Evolutionary conservation across 345 rosid species (phyloP).

Genomic region (Gossypium bickii): DNA sequence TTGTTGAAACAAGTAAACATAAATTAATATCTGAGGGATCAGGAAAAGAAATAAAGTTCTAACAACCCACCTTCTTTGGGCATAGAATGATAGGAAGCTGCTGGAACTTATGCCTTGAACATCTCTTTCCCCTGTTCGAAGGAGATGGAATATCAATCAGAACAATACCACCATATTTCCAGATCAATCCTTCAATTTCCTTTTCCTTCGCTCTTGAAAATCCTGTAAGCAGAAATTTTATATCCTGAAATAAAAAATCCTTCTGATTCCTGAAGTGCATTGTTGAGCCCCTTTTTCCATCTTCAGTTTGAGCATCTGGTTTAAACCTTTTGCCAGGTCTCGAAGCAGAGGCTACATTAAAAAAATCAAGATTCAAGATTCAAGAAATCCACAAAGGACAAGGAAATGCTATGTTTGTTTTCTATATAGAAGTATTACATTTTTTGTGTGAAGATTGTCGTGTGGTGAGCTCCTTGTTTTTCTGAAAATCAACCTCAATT

Average conservation of each 20-base stretch:
- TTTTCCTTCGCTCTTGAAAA: slow-evolving; percentile 49
- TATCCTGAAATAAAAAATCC: slow-evolving; percentile 37
- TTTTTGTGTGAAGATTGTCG: slow-evolving; percentile 14
- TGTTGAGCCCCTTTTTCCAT: slow-evolving; percentile 16
- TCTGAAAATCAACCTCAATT: slow-evolving; percentile 24
- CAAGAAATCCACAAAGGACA: not conserved
- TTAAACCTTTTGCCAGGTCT: slow-evolving; percentile 27
- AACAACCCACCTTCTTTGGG: slow-evolving; percentile 44
- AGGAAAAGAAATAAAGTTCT: not conserved
- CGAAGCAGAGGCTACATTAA: slow-evolving; percentile 19
- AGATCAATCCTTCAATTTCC: slow-evolving; percentile 42
- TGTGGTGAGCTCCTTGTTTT: slow-evolving; percentile 20
- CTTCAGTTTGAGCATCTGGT: slow-evolving; percentile 21
- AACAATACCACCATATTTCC: slow-evolving; percentile 50
- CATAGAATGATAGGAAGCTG: slow-evolving; percentile 45
- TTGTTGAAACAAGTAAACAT: not conserved
- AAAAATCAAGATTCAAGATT: not conserved
- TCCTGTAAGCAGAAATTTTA: slow-evolving; percentile 58
- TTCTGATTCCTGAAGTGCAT: slow-evolving; percentile 20
- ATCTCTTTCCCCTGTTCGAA: slow-evolving; percentile 28
- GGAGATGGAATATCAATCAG: slow-evolving; percentile 47
- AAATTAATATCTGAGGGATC: not conserved
- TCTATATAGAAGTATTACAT: slow-evolving; percentile 21
- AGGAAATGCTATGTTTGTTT: not conserved
- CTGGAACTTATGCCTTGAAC: slow-evolving; percentile 20